Evolutionary conservation across 2,329 filamentous ascomycete species (phyloP).

Genomic region (Huntiella savannae): DNA sequence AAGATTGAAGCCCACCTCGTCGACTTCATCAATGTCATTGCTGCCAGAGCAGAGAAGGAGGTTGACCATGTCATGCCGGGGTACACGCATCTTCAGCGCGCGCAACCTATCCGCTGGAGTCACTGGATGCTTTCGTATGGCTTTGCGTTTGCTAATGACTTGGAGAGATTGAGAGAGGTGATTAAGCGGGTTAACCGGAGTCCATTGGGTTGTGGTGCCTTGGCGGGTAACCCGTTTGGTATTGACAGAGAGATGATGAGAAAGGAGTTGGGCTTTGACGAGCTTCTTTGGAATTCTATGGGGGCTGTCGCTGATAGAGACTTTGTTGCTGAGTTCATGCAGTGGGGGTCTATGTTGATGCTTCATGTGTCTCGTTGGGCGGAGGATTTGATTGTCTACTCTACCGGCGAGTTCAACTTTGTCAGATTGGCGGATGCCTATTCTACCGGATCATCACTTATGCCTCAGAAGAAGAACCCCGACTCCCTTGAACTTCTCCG

Average conservation of each 20-base stretch:
- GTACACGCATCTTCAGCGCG: slow-evolving; percentile 74
- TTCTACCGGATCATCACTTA: slow-evolving; percentile 54
- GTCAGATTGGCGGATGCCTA: slow-evolving; percentile 62
- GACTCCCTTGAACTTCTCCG: slow-evolving; percentile 55
- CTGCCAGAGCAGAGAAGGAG: slow-evolving; percentile 50
- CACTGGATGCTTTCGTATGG: slow-evolving; percentile 68
- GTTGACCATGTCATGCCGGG: slow-evolving; percentile 60
- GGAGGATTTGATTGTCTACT: slow-evolving; percentile 77
- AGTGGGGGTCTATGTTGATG: slow-evolving; percentile 65
- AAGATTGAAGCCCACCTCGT: slow-evolving; percentile 50
- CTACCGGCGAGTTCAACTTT: slow-evolving; percentile 56
- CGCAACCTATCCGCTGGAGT: slow-evolving; percentile 60
- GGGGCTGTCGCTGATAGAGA: slow-evolving; percentile 58
- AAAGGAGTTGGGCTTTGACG: slow-evolving; percentile 62
- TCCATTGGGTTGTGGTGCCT: slow-evolving; percentile 56
- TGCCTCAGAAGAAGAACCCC: slow-evolving; percentile 74
- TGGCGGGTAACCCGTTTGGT: slow-evolving; percentile 66
- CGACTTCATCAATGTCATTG: slow-evolving; percentile 49
- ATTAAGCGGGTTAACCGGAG: slow-evolving; percentile 52
- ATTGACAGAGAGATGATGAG: slow-evolving; percentile 67
- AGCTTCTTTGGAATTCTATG: slow-evolving; percentile 59
- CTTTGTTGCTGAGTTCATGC: slow-evolving; percentile 64
- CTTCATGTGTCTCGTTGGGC: slow-evolving; percentile 62
- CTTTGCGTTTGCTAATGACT: slow-evolving; percentile 50
- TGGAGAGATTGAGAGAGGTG: slow-evolving; percentile 57